phyloP scores from a whole-genome alignment of 192 early-diverging fungal genomes.

The Spizellomyces sp. region DNA sequence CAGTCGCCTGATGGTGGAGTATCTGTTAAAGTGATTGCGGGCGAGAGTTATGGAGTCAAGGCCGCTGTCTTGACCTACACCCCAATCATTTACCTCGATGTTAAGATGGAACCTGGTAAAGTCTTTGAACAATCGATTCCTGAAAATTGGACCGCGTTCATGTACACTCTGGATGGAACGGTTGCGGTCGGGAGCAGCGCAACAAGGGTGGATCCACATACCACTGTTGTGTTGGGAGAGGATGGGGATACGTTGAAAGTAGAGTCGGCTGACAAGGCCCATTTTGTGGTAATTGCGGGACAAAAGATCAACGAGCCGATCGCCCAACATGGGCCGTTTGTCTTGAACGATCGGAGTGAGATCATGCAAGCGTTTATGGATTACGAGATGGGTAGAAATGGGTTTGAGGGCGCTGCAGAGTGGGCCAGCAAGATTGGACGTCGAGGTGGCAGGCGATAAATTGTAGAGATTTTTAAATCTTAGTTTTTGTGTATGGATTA shows the following conservation, averaged over 20 bases:
- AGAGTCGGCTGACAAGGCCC: conserved; percentile 46
- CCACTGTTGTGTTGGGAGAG: conserved; percentile 47
- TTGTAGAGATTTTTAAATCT: no score
- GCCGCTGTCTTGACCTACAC: conserved; percentile 74
- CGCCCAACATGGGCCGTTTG: conserved; percentile 70
- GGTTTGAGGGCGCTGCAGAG: conserved; percentile 66
- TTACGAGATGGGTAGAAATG: conserved; percentile 62
- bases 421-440: conserved; percentile 45
- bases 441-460: neutral
- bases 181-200: conserved; percentile 54
- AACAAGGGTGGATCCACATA: conserved; percentile 39
- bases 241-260: conserved; percentile 45
- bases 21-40: conserved; percentile 83
- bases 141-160: conserved; percentile 56
- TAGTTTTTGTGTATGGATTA: no score
- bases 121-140: conserved; percentile 62
- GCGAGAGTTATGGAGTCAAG: conserved; percentile 70
- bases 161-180: conserved; percentile 62
- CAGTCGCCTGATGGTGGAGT: conserved; percentile 49
- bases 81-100: conserved; percentile 80
- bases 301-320: conserved; percentile 48
- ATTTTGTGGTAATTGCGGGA: conserved; percentile 67
- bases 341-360: conserved; percentile 65
- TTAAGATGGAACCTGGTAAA: conserved; percentile 62
- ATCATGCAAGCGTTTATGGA: conserved; percentile 58